A percentile compares a stretch with the other conserved stretches of the same genome.
These are phyloP conservation scores for Rhizopogon vinicolor DNA, from an alignment of 768 basidiomycete species.

Conservation along the genomic window DNA sequence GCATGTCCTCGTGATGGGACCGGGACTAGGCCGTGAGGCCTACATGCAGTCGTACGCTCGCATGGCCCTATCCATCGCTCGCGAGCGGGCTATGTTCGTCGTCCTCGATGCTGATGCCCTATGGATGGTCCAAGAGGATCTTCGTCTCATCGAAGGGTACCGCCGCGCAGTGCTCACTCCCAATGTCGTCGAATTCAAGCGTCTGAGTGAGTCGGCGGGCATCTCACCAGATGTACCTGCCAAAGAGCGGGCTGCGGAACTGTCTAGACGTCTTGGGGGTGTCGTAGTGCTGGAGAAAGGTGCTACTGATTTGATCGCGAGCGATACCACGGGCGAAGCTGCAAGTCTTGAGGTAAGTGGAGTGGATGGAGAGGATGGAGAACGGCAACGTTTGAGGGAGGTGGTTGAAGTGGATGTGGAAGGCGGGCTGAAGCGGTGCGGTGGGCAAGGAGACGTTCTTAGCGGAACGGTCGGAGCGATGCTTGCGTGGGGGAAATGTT, in stretches of 20 bases:
- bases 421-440: conserved; percentile 89
- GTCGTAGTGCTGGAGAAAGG: conserved; percentile 93
- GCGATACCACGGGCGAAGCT: conserved; percentile 58
- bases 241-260: conserved; percentile 55
- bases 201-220: conserved; percentile 72
- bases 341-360: conserved; percentile 42
- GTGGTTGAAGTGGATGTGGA: conserved; percentile 60
- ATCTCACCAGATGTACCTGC: conserved; percentile 49
- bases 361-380: conserved; percentile 37
- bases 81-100: conserved; percentile 73
- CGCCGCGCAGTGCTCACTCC: conserved; percentile 87
- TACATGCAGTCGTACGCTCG: conserved; percentile 88
- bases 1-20: conserved; percentile 91
- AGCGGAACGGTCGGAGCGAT: conserved; percentile 86
- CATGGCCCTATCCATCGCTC: conserved; percentile 70
- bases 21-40: conserved; percentile 85
- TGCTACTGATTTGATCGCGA: conserved; percentile 72
- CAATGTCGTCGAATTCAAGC: conserved; percentile 89
- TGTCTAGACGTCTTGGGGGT: conserved; percentile 78
- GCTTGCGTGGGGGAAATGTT: conserved; percentile 94
- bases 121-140: conserved; percentile 74
- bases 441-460: conserved; percentile 94
- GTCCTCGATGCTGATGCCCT: conserved; percentile 95
- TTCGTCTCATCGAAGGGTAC: conserved; percentile 76
- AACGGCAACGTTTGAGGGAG: conserved; percentile 52